phyloP scores from a whole-genome alignment of 2,329 filamentous ascomycete species.

The Bipolaris victoriae region DNA sequence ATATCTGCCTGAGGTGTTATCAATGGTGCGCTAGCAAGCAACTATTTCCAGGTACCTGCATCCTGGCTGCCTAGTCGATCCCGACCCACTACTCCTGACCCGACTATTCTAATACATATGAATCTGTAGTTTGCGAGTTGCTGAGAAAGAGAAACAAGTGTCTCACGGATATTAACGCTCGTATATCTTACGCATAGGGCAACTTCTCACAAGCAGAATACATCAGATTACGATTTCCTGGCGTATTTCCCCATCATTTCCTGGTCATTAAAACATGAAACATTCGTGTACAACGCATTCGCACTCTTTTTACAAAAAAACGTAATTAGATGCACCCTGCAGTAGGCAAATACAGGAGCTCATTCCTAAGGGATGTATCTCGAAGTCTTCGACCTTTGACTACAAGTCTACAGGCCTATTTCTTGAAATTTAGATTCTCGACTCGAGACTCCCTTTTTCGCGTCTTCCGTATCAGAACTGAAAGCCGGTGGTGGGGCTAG shows the following conservation, averaged over 20 bases:
- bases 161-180: not conserved
- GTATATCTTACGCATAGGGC: not conserved
- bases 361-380: not conserved
- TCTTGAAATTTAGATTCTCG: constrained; percentile 46
- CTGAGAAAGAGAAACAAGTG: not conserved
- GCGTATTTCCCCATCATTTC: not conserved
- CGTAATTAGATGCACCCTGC: not conserved
- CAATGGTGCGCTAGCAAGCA: too few relatives aligned
- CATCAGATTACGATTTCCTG: not conserved
- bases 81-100: too few relatives aligned
- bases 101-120: too few relatives aligned
- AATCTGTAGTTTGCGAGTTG: not conserved
- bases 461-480: constrained; percentile 30
- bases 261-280: not conserved
- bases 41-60: too few relatives aligned
- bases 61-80: too few relatives aligned
- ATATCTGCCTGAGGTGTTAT: too few relatives aligned
- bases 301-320: not conserved
- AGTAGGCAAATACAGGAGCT: not conserved
- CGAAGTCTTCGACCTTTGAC: not conserved
- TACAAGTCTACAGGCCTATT: constrained; percentile 22
- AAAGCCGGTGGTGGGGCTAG: constrained; percentile 51
- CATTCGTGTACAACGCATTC: not conserved
- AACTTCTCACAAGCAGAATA: not conserved
- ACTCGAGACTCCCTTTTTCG: constrained; percentile 37